A percentile compares a stretch with the other conserved stretches of the same genome.
phyloP scores from a whole-genome alignment of 2,329 filamentous ascomycete species.

The Gaeumannomyces tritici region DNA sequence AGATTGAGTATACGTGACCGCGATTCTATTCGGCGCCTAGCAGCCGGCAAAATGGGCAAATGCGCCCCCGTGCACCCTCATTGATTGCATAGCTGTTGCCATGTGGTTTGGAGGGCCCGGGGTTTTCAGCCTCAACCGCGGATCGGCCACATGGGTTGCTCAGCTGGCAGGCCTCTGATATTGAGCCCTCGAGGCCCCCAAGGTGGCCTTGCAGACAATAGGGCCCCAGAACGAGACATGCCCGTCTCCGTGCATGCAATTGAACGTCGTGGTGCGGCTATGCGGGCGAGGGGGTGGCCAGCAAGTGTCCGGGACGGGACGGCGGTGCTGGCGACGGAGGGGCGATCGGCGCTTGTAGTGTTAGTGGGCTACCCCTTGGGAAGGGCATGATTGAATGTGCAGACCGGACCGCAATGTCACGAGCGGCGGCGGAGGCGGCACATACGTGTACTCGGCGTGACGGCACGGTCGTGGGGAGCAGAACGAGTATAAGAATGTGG shows the following conservation, averaged over 20 bases:
- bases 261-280: not conserved
- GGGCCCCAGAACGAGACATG: not conserved
- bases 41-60: not conserved
- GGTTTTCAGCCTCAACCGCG: conserved; percentile 3
- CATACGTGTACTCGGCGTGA: conserved; percentile 25
- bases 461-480: conserved; percentile 34
- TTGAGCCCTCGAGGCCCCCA: not conserved
- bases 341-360: conserved; percentile 2
- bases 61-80: not conserved
- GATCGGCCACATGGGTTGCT: not conserved
- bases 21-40: too few relatives aligned
- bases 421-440: not conserved
- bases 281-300: not conserved
- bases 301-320: not conserved
- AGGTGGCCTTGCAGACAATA: not conserved
- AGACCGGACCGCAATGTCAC: not conserved
- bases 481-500: conserved; percentile 58
- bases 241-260: not conserved
- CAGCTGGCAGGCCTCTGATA: not conserved
- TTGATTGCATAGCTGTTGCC: not conserved
- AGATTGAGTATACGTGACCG: not conserved
- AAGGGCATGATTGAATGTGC: not conserved
- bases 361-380: conserved; percentile 11
- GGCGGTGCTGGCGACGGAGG: not conserved
- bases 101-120: not conserved